These are phyloP conservation scores for Chloropicon primus DNA, from an alignment of 139 green algal genomes.

Conservation along the genomic window DNA sequence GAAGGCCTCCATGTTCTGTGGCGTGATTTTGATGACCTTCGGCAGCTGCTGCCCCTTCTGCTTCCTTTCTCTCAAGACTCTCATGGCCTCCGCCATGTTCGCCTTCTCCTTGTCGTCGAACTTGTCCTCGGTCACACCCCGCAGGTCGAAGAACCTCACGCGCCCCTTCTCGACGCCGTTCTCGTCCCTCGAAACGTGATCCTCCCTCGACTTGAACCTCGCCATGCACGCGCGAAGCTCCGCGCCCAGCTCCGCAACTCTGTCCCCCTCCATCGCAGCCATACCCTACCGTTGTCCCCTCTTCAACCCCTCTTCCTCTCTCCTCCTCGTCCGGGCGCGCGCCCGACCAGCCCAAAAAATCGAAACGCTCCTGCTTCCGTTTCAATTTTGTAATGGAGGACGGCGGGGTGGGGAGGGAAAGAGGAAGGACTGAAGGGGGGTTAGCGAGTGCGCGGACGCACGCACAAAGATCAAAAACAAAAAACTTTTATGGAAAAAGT, in stretches of 20 bases:
- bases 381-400: too few species aligned
- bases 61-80: background rate
- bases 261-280: background rate
- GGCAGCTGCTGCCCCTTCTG: background rate
- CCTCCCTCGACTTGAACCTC: background rate
- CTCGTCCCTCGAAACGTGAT: background rate
- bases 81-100: background rate
- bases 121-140: background rate
- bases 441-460: too few species aligned
- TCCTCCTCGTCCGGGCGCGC: too few species aligned
- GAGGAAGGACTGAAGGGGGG: too few species aligned
- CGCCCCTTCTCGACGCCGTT: background rate
- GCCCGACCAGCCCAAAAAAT: too few species aligned
- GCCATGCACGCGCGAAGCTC: background rate
- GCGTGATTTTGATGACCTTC: background rate
- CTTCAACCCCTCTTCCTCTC: too few species aligned
- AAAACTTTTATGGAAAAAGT: too few species aligned
- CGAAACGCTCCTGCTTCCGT: too few species aligned
- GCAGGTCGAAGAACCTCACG: background rate
- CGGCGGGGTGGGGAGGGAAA: too few species aligned
- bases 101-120: background rate
- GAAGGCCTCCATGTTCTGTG: background rate
- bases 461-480: too few species aligned
- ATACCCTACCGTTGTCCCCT: too few species aligned
- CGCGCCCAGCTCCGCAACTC: background rate